Percentiles rank a stretch among this genome's conserved stretches.
Evolutionary conservation across 1,284 basidiomycete species (phyloP).

Genomic region (Cutaneotrichosporon mucoides): DNA sequence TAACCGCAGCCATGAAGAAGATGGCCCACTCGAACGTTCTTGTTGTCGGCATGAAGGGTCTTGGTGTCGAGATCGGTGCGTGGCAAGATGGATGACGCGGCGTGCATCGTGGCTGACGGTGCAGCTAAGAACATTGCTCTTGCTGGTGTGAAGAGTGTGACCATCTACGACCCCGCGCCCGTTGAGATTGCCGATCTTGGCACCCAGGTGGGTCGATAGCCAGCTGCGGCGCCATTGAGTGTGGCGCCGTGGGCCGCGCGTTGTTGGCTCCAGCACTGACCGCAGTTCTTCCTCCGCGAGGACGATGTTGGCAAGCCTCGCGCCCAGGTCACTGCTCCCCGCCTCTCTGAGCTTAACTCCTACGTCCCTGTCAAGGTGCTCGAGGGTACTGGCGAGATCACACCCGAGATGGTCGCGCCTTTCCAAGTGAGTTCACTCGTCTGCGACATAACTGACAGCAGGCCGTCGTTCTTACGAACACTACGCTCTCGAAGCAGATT

Average conservation of each 20-base stretch:
- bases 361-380: constrained; percentile 90
- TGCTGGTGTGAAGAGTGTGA: constrained; percentile 97
- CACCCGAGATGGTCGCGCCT: constrained; percentile 72
- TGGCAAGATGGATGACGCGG: not conserved
- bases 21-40: constrained; percentile 97
- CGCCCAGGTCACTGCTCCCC: constrained; percentile 79
- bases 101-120: constrained; percentile 1
- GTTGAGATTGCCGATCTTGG: constrained; percentile 84
- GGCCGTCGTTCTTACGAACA: constrained; percentile 86
- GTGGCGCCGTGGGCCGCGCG: too few relatives aligned
- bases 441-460: constrained; percentile 38
- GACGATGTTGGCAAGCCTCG: constrained; percentile 84
- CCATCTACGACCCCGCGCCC: constrained; percentile 88
- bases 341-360: constrained; percentile 89
- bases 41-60: constrained; percentile 85
- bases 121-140: constrained; percentile 95
- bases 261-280: constrained; percentile 3
- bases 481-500: constrained; percentile 73
- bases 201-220: constrained; percentile 65
- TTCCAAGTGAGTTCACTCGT: constrained; percentile 64
- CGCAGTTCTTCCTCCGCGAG: constrained; percentile 87
- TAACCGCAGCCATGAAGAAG: constrained; percentile 86
- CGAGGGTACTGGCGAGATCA: constrained; percentile 68
- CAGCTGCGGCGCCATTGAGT: not conserved
- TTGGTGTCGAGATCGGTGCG: constrained; percentile 93